A percentile compares a stretch with the other conserved stretches of the same genome.
phyloP scores from a whole-genome alignment of 2,329 filamentous ascomycete species.

The Scytalidium sp. region DNA sequence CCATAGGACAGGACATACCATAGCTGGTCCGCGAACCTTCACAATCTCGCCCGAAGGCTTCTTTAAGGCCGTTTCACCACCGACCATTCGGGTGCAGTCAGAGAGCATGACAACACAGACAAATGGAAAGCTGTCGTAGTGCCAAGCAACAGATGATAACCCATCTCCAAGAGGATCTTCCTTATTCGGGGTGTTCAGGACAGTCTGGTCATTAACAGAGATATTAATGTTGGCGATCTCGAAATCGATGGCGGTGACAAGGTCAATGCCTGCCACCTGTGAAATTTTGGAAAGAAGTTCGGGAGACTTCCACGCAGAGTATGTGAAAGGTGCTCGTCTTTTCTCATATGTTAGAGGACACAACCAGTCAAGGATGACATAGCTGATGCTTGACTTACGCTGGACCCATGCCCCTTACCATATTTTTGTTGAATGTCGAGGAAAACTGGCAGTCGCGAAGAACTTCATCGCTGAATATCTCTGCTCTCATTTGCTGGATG shows the following conservation, averaged over 20 bases:
- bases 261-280: slow-evolving; percentile 50
- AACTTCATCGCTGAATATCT: slow-evolving; percentile 53
- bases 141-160: slow-evolving; percentile 31
- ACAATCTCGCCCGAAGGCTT: slow-evolving; percentile 40
- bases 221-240: slow-evolving; percentile 55
- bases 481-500: slow-evolving; percentile 53
- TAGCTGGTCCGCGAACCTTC: slow-evolving; percentile 33
- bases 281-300: slow-evolving; percentile 47
- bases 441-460: slow-evolving; percentile 50
- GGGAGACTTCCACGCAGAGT: slow-evolving; percentile 53
- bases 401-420: slow-evolving; percentile 47
- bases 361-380: not conserved
- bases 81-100: slow-evolving; percentile 37
- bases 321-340: slow-evolving; percentile 2
- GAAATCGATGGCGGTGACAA: slow-evolving; percentile 47
- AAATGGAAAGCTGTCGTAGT: slow-evolving; percentile 41
- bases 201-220: slow-evolving; percentile 25
- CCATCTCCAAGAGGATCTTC: not conserved
- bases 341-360: not conserved
- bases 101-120: slow-evolving; percentile 44
- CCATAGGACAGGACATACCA: slow-evolving; percentile 25
- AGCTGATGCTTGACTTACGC: slow-evolving; percentile 43
- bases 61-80: slow-evolving; percentile 54
- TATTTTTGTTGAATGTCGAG: slow-evolving; percentile 49
- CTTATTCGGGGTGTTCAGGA: no score